Conservation (phyloP, 2,329 filamentous ascomycete species). For the Chalara sp. region DNA sequence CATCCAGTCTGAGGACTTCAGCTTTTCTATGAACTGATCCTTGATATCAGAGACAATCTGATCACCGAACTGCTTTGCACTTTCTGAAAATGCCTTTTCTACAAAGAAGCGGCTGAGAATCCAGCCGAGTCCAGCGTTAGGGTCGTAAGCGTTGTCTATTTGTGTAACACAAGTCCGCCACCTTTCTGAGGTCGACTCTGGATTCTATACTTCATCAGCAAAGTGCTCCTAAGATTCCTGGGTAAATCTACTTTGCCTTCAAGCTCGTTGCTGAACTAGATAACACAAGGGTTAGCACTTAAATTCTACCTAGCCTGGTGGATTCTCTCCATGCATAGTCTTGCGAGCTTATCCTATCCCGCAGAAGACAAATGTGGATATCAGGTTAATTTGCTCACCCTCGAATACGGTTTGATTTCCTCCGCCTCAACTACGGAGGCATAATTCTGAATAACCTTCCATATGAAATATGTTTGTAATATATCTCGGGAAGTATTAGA, state of each 20-base stretch:
- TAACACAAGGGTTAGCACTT: too few relatives aligned
- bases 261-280: constrained; percentile 49
- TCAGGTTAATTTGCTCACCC: constrained; percentile 11
- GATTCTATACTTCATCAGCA: constrained; percentile 34
- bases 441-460: constrained; percentile 53
- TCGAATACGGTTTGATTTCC: constrained; percentile 49
- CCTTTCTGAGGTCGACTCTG: constrained; percentile 54
- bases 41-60: constrained; percentile 67
- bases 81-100: constrained; percentile 59
- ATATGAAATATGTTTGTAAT: constrained; percentile 55
- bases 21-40: constrained; percentile 54
- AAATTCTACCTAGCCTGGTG: too few relatives aligned
- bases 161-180: constrained; percentile 58
- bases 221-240: constrained; percentile 1
- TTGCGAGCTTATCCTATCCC: too few relatives aligned
- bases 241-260: constrained; percentile 40
- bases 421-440: constrained; percentile 49
- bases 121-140: constrained; percentile 49
- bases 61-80: constrained; percentile 60
- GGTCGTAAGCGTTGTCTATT: constrained; percentile 37
- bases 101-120: constrained; percentile 66
- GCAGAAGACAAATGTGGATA: too few relatives aligned
- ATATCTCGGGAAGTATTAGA: constrained; percentile 45
- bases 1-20: constrained; percentile 58
- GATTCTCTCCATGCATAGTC: too few relatives aligned